phyloP scores from a whole-genome alignment of 108 stramenopile species.

The Poteriospumella lacustris region DNA sequence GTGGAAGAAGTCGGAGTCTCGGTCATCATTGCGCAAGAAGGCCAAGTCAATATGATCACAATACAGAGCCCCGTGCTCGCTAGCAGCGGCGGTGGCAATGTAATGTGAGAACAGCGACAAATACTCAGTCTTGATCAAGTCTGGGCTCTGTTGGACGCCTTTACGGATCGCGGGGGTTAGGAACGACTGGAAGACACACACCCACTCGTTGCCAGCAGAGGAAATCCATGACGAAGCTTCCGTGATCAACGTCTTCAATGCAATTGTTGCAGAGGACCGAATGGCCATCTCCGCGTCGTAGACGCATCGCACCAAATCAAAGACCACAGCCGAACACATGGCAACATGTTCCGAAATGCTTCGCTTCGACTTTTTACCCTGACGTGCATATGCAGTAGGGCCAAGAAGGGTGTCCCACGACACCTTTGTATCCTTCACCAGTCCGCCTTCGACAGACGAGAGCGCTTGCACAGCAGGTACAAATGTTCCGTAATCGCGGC shows the following conservation, averaged over 20 bases:
- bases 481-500: not conserved
- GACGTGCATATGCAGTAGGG: no score
- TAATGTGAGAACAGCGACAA: not conserved
- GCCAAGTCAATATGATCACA: conserved; percentile 2
- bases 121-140: not conserved
- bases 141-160: conserved; percentile 10
- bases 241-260: conserved; percentile 6
- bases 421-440: not conserved
- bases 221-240: not conserved
- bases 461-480: conserved; percentile 13
- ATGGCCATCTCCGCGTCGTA: conserved; percentile 4
- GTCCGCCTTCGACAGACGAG: not conserved
- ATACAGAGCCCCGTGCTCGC: not conserved
- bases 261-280: not conserved
- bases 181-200: not conserved
- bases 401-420: not conserved
- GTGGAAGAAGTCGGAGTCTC: conserved; percentile 82
- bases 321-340: not conserved
- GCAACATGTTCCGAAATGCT: not conserved
- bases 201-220: not conserved
- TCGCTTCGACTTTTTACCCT: no score
- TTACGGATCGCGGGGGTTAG: conserved; percentile 1
- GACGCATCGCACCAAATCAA: not conserved
- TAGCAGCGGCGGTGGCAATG: not conserved
- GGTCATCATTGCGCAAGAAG: conserved; percentile 30